Evolutionary conservation across 768 basidiomycete species (phyloP).

Genomic region (Chiua virens): DNA sequence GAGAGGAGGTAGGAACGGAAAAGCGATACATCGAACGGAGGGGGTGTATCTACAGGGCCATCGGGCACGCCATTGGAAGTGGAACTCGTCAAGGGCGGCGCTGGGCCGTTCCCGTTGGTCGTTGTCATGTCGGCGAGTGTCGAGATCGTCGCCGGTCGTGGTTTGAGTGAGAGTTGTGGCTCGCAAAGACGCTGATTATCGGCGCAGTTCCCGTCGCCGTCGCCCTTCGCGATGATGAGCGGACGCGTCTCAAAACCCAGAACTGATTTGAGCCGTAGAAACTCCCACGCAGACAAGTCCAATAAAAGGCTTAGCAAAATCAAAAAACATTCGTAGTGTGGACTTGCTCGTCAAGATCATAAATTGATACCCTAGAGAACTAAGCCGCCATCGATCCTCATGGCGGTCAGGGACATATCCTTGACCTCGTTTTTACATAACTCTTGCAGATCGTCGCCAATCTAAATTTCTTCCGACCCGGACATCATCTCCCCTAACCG

Average conservation of each 20-base stretch:
- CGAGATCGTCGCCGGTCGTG: slow-evolving; percentile 17
- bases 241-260: slow-evolving; percentile 20
- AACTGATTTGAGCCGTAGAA: slow-evolving; percentile 5
- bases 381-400: too few species aligned
- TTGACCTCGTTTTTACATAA: too few species aligned
- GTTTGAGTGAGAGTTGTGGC: neutral
- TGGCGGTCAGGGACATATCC: too few species aligned
- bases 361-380: too few species aligned
- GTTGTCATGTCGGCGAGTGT: slow-evolving; percentile 16
- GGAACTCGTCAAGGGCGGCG: slow-evolving; percentile 30
- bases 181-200: too few species aligned
- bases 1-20: slow-evolving; percentile 71
- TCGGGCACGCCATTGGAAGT: slow-evolving; percentile 31
- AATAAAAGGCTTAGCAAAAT: neutral
- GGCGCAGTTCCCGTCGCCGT: slow-evolving; percentile 14
- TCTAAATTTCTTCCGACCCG: too few species aligned
- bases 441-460: too few species aligned
- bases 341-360: too few species aligned
- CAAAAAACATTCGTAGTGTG: too few species aligned
- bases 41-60: slow-evolving; percentile 38
- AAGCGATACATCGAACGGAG: slow-evolving; percentile 62
- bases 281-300: slow-evolving; percentile 23
- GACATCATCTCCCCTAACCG: too few species aligned
- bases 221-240: slow-evolving; percentile 24
- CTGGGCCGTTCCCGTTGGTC: slow-evolving; percentile 22